Base-by-base conservation (phyloP, 345 rosid species). In the Pistacia vera region DNA sequence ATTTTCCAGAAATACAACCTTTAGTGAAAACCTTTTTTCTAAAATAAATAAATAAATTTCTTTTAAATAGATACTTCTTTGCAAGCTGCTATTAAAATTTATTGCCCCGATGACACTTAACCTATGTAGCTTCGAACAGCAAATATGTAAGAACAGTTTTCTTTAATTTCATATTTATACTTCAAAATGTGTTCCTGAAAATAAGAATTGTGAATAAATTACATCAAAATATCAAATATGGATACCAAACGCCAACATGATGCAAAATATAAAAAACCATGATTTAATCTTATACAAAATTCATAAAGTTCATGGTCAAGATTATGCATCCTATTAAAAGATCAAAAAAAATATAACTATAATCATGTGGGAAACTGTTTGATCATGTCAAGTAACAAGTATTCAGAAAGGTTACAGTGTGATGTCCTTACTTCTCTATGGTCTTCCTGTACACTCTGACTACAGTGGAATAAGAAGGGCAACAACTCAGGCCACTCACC, bases 401-500 rank as follows among this genome's bases (percentile, higher is more conserved):
- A 38, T 13, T 4, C 20, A 36, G 65, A 56, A 62, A 56, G 13
- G 2, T 2, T 54, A 11, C 22, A 10, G 30, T 22, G 57, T 28
- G 61, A 57, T 14, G 11, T 52, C 75, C 79, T 86, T 84, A 96
- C 99, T 89, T 96, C 99, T 81, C 98, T 86, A 63, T 93, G 98
- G 12, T 96, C 99, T 84, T 96, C 99, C 77, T 96, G 98, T 51
- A 88, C 83, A 83, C 99, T 96, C 83, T 94, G 99, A 80, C 97
- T 92, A 77, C 97, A 96, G 62, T 96, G 95, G 75, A 96, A 96
- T 86, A 96, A 75, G 78, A 96, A 94, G 1, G 93, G 88, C 72
- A 96, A 82, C 63, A 96, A 85, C 77, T 96, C 99, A 68, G 97
- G 91, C 99, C 99, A 96, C 83, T 96, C 99, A 67, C 99, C 99